These are phyloP conservation scores for Tolypocladium tundrense DNA, from an alignment of 2,329 filamentous ascomycete genomes.

Conservation along the genomic window DNA sequence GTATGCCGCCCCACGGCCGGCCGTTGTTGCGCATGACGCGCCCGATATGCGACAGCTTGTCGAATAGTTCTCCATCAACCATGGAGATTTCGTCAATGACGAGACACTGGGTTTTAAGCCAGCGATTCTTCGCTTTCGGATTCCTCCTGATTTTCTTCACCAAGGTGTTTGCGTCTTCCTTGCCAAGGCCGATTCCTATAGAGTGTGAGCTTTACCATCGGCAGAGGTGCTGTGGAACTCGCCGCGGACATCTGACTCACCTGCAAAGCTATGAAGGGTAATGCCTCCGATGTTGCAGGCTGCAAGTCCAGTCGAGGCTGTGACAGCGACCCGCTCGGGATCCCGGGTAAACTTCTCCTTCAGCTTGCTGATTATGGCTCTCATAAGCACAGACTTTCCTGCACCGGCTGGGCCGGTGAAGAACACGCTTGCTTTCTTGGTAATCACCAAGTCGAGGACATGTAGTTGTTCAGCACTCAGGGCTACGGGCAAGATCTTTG, in stretches of 20 bases:
- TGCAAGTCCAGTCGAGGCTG: constrained; percentile 88
- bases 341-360: constrained; percentile 67
- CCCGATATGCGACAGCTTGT: constrained; percentile 87
- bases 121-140: constrained; percentile 75
- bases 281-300: constrained; percentile 96
- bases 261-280: constrained; percentile 90
- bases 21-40: constrained; percentile 81
- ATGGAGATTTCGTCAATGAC: constrained; percentile 96
- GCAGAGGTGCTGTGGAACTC: not conserved
- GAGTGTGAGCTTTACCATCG: not conserved
- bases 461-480: constrained; percentile 80
- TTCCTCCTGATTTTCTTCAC: constrained; percentile 89
- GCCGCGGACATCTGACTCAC: constrained; percentile 22
- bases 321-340: constrained; percentile 80
- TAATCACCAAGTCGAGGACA: constrained; percentile 72
- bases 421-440: constrained; percentile 80
- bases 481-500: constrained; percentile 46
- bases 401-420: constrained; percentile 96
- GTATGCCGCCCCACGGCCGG: constrained; percentile 88
- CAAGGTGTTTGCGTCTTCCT: constrained; percentile 70
- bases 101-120: constrained; percentile 79
- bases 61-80: constrained; percentile 95
- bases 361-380: constrained; percentile 76
- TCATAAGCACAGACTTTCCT: constrained; percentile 92
- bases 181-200: constrained; percentile 71